Percentiles rank a stretch among this genome's conserved stretches.
These are phyloP conservation scores for Dryadomyces quercus-mongolicae DNA, from an alignment of 2,329 filamentous ascomycete genomes.

Conservation along the genomic window DNA sequence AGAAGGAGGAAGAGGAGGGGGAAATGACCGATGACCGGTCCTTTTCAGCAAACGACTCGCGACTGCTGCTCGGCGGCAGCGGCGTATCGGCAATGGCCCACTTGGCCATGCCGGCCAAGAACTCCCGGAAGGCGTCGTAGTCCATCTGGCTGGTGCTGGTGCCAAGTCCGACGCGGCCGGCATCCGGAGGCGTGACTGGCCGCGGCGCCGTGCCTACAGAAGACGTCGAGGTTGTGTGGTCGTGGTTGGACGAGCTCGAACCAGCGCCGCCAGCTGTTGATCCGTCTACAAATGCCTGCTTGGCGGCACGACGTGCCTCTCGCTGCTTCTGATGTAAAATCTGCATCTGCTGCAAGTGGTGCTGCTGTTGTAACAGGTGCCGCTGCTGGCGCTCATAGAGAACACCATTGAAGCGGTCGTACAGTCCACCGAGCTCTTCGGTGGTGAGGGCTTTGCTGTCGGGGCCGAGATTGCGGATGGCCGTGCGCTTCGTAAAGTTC, in stretches of 20 bases:
- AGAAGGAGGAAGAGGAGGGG: constrained; percentile 38
- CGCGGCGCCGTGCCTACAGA: no score
- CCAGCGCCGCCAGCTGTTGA: no score
- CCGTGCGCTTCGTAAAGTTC: constrained; percentile 92
- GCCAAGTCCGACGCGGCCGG: constrained; percentile 76
- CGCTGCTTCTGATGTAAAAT: background rate
- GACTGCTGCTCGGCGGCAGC: constrained; percentile 32
- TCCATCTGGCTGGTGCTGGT: constrained; percentile 91
- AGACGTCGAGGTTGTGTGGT: no score
- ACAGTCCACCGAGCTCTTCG: constrained; percentile 79
- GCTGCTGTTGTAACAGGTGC: constrained; percentile 63
- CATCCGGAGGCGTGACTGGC: constrained; percentile 33
- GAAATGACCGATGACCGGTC: constrained; percentile 22
- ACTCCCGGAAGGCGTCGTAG: constrained; percentile 91
- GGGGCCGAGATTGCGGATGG: constrained; percentile 86
- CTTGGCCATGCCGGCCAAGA: constrained; percentile 75
- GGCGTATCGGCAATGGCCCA: constrained; percentile 91
- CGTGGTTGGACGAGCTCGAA: no score
- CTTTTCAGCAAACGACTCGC: constrained; percentile 33
- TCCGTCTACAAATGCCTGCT: constrained; percentile 8
- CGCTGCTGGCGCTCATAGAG: constrained; percentile 87
- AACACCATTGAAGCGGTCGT: constrained; percentile 87
- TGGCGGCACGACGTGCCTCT: background rate
- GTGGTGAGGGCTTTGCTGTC: constrained; percentile 84
- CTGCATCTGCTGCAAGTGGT: constrained; percentile 44